Base-by-base conservation (phyloP, 2,329 filamentous ascomycete species). In the Penicillium sp. region DNA sequence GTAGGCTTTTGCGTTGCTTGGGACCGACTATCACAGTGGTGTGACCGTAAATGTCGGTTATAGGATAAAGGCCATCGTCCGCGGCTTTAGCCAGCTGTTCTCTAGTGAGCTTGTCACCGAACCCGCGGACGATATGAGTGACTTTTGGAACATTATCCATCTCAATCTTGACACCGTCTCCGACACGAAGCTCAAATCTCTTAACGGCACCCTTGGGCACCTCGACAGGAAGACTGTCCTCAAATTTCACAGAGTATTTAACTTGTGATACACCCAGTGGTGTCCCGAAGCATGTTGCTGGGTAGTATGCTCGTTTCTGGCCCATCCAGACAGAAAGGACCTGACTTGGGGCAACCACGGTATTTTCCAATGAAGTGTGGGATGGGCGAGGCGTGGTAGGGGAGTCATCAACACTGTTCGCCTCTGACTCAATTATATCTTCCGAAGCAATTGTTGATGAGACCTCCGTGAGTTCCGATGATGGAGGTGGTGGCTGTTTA, bases 251-350 rank as follows among this genome's bases (percentile, higher is more conserved):
- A 15, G 72, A 67, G 60, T 80, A 79, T 31, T 76, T 77, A 37
- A 63, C 62, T 48, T 77, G 71, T 0, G 69, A 63, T 12, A 71
- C 67, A 3, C 68, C 64, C 42, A 73, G 67, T 21, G 77, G 71
- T 16, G 69, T 71, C 3, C 79, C 80, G 34, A 85, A 67, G 61
- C 79, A 86, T n/a, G 78, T 82, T 9, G 81, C 84, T 46, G 84
- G 82, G 64, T 84, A 85, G 65, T 81, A 86, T n/a, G 72, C 76
- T 50, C 78, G 77, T 46, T 74, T 78, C n/a, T 74, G 74, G 21
- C 80, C 79, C 59, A 78, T 83, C 77, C 84, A 87, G 29, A 77
- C 74, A 8, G 84, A 83, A 58, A 86, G 77, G 0, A 86, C 77
- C 57, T 84, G 77, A 51, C 81, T 80, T 6, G 79, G 78, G 13